phyloP scores from a whole-genome alignment of 1,139 yeast species.

The Blastobotrys illinoisensis region DNA sequence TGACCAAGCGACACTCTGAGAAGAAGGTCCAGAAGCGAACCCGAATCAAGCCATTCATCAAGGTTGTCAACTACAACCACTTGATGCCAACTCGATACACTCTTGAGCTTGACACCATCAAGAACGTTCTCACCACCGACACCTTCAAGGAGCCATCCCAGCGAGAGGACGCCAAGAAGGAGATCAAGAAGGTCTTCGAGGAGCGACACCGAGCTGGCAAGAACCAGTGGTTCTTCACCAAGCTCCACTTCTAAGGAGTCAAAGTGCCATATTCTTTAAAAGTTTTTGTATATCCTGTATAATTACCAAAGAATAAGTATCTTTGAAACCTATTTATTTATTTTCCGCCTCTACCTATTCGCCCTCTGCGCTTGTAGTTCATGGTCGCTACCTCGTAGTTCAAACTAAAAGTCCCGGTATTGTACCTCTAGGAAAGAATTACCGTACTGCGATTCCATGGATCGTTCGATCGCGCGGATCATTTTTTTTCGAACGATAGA shows the following conservation, averaged over 20 bases:
- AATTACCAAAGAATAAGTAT: not conserved
- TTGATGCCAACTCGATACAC: constrained; percentile 99
- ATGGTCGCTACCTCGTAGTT: too few relatives aligned
- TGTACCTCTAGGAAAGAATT: too few relatives aligned
- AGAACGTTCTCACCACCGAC: constrained; percentile 86
- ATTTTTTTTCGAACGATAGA: not conserved
- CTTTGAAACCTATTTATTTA: not conserved
- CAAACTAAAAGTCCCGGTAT: too few relatives aligned
- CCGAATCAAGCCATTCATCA: constrained; percentile 98
- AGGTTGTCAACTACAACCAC: constrained; percentile 99
- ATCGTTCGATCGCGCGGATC: too few relatives aligned
- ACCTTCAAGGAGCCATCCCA: constrained; percentile 97
- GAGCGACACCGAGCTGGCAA: constrained; percentile 99
- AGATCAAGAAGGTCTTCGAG: constrained; percentile 98
- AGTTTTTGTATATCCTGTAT: constrained; percentile 11
- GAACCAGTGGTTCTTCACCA: constrained; percentile 99
- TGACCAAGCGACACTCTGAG: constrained; percentile 90
- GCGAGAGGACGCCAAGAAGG: constrained; percentile 99
- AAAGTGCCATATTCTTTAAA: constrained; percentile 5
- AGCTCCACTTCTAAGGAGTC: constrained; percentile 80
- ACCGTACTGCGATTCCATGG: too few relatives aligned
- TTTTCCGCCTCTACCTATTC: not conserved
- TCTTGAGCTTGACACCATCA: constrained; percentile 93
- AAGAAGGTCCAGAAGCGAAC: constrained; percentile 97
- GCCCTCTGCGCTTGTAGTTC: too few relatives aligned